Conservation (phyloP, 805 yeast genomes). For the Spathaspora arborariae region DNA sequence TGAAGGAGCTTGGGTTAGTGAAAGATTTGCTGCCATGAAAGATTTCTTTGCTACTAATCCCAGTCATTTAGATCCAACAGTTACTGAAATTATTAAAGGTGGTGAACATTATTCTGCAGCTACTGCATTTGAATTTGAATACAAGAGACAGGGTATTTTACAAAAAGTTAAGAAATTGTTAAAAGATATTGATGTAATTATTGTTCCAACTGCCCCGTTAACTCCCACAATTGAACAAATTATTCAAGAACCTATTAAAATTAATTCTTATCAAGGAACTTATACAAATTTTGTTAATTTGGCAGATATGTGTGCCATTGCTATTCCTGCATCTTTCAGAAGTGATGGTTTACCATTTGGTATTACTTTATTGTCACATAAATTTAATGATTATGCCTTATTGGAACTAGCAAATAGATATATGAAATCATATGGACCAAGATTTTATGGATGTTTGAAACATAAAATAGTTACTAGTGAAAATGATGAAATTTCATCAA, state of each 20-base stretch:
- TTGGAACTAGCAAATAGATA: constrained; percentile 77
- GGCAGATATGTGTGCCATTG: constrained; percentile 88
- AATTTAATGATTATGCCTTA: constrained; percentile 85
- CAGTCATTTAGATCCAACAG: constrained; percentile 79
- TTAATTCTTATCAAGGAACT: constrained; percentile 94
- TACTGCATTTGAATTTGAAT: constrained; percentile 80
- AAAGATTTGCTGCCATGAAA: constrained; percentile 79
- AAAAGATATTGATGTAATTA: constrained; percentile 62
- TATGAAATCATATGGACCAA: constrained; percentile 47
- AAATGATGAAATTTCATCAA: constrained; percentile 42
- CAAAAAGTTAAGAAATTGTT: constrained; percentile 58
- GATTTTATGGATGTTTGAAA: constrained; percentile 55
- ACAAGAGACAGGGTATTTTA: constrained; percentile 76
- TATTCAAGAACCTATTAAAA: constrained; percentile 68
- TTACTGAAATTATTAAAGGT: constrained; percentile 65
- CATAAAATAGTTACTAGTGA: constrained; percentile 29
- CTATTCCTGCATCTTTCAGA: constrained; percentile 85
- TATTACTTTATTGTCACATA: constrained; percentile 75
- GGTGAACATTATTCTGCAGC: constrained; percentile 81
- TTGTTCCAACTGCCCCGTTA: constrained; percentile 93
- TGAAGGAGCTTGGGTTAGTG: constrained; percentile 99
- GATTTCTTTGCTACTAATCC: constrained; percentile 71
- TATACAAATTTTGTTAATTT: constrained; percentile 96
- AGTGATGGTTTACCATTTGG: constrained; percentile 88
- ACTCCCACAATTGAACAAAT: constrained; percentile 80